Conservation (phyloP, 2,329 filamentous ascomycete species). For the Arthroderma sp. region DNA sequence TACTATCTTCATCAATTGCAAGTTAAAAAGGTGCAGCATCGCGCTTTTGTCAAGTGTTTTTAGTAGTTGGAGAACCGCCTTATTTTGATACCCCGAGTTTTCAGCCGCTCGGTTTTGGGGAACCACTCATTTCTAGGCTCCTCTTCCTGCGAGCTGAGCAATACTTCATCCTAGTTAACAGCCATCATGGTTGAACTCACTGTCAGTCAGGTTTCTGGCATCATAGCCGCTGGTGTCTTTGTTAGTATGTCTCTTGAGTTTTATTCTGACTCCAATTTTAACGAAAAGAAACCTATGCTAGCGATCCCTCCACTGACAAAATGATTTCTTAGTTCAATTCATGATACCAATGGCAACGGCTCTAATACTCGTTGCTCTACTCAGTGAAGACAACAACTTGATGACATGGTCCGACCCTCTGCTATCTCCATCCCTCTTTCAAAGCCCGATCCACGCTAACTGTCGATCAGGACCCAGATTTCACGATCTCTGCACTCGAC, state of each 20-base stretch:
- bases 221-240: constrained; percentile 27
- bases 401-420: constrained; percentile 11
- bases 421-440: background rate
- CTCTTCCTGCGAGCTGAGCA: too few species aligned
- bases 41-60: too few species aligned
- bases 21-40: too few species aligned
- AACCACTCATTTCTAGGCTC: too few species aligned
- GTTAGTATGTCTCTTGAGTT: constrained; percentile 13
- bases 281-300: too few species aligned
- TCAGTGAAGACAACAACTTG: constrained; percentile 24
- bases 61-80: too few species aligned
- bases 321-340: constrained; percentile 20
- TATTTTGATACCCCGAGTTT: too few species aligned
- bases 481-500: constrained; percentile 26
- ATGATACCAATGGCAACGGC: constrained; percentile 24
- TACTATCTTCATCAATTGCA: too few species aligned
- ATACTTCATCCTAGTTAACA: too few species aligned
- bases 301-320: too few species aligned
- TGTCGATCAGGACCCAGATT: constrained; percentile 22
- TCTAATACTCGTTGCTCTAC: constrained; percentile 23
- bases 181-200: constrained; percentile 14
- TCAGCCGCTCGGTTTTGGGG: too few species aligned
- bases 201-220: constrained; percentile 28
- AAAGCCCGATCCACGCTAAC: background rate
- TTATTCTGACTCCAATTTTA: too few species aligned